These are phyloP conservation scores for Lasiosphaeria miniovina DNA, from an alignment of 495 filamentous ascomycete genomes.

Conservation along the genomic window DNA sequence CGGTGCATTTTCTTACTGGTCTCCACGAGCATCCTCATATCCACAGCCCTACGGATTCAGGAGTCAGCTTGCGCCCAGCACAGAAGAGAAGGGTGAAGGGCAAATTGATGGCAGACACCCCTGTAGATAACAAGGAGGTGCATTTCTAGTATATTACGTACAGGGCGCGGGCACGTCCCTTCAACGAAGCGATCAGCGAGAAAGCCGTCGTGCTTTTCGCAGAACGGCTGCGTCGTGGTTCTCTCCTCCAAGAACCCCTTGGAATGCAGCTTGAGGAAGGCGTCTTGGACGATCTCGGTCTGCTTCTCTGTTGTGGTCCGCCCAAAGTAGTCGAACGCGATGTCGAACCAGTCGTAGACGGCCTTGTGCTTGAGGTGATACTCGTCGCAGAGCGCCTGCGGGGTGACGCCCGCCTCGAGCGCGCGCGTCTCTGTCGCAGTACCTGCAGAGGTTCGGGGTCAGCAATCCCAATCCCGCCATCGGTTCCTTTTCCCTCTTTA, in stretches of 20 bases:
- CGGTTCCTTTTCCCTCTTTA: constrained; percentile 44
- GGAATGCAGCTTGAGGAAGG: constrained; percentile 71
- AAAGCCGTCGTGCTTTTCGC: constrained; percentile 78
- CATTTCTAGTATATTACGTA: constrained; percentile 39
- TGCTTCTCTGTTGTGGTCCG: constrained; percentile 78
- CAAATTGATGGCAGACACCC: neutral
- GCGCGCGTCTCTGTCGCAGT: constrained; percentile 80
- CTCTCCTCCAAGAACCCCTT: constrained; percentile 83
- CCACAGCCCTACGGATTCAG: neutral
- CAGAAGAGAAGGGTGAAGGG: constrained; percentile 40
- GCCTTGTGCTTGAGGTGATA: constrained; percentile 81
- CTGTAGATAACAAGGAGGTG: too few species aligned
- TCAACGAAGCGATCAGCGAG: constrained; percentile 92
- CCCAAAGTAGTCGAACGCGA: constrained; percentile 81
- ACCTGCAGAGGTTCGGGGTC: constrained; percentile 24
- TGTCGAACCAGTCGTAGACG: constrained; percentile 80
- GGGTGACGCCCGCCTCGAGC: constrained; percentile 55
- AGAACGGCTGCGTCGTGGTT: constrained; percentile 76
- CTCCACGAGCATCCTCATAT: constrained; percentile 8
- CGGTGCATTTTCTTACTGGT: neutral
- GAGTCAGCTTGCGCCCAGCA: constrained; percentile 33
- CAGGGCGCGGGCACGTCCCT: constrained; percentile 68
- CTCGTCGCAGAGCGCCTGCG: constrained; percentile 76
- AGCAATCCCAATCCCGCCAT: neutral
- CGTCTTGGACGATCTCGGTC: constrained; percentile 79